A percentile compares a stretch with the other conserved stretches of the same genome.
phyloP scores from a whole-genome alignment of 805 yeast species.

The Starmera pachycereana region DNA sequence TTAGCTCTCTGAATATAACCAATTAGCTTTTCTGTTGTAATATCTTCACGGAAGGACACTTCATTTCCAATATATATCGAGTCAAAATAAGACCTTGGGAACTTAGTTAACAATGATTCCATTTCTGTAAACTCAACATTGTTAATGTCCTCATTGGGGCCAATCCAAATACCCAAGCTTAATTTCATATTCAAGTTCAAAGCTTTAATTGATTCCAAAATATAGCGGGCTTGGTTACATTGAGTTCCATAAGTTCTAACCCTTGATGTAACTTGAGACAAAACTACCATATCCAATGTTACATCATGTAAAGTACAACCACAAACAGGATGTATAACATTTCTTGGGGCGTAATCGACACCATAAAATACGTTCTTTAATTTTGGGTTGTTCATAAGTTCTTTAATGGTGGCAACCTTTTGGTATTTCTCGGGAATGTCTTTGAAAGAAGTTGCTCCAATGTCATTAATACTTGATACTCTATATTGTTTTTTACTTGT shows the following conservation, averaged over 20 bases:
- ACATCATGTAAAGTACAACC: conserved; percentile 39
- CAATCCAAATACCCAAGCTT: conserved; percentile 56
- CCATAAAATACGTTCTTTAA: conserved; percentile 39
- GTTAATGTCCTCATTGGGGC: conserved; percentile 33
- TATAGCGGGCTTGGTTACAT: conserved; percentile 43
- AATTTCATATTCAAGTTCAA: conserved; percentile 44
- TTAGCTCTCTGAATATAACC: conserved; percentile 33
- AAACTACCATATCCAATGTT: conserved; percentile 41
- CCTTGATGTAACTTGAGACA: conserved; percentile 50
- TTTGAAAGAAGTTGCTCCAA: conserved; percentile 16
- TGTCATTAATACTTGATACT: conserved; percentile 6
- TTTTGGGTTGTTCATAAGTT: conserved; percentile 25
- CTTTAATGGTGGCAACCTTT: conserved; percentile 24
- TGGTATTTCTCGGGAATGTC: conserved; percentile 25
- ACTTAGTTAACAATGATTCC: conserved; percentile 28
- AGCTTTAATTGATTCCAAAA: conserved; percentile 41
- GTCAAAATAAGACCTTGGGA: conserved; percentile 38
- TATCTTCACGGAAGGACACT: conserved; percentile 44
- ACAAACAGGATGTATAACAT: conserved; percentile 43
- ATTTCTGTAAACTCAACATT: conserved; percentile 34
- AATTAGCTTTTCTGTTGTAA: conserved; percentile 26
- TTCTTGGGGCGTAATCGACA: conserved; percentile 47
- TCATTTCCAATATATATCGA: conserved; percentile 54
- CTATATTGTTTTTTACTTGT: neutral
- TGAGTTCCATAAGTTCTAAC: conserved; percentile 52